Evolutionary conservation across 202 grass and related monocot species (phyloP).

Genomic region (Setaria viridis): DNA sequence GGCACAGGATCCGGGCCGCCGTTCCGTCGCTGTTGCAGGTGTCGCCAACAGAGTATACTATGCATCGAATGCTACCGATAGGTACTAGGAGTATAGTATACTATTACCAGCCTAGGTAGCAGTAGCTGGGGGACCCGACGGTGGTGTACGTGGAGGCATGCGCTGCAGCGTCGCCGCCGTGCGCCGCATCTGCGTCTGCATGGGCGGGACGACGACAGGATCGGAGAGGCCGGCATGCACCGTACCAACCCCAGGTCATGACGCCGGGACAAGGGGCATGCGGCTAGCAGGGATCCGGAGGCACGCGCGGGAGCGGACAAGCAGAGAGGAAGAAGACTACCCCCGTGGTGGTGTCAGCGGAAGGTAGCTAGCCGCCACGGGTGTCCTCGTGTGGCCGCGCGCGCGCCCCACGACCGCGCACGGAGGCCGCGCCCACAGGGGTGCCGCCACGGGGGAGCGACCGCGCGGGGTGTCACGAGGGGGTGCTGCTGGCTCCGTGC

Average conservation of each 20-base stretch:
- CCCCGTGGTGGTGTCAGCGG: too few species aligned
- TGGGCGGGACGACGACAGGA: too few species aligned
- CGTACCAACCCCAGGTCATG: too few species aligned
- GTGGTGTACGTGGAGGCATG: background rate
- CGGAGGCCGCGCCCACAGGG: background rate
- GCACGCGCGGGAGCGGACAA: too few species aligned
- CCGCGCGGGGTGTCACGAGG: slow-evolving; percentile 27
- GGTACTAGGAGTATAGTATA: background rate
- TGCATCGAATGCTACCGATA: background rate
- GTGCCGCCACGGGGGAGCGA: background rate
- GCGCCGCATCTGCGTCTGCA: background rate
- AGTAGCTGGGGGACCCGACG: background rate
- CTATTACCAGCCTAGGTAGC: background rate
- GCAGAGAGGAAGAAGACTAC: too few species aligned
- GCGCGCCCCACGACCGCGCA: background rate
- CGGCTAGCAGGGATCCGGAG: too few species aligned
- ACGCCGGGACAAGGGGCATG: too few species aligned
- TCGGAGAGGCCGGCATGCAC: too few species aligned
- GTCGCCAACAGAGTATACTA: background rate
- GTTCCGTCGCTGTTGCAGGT: background rate
- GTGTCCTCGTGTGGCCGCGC: too few species aligned
- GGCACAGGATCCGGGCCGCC: background rate
- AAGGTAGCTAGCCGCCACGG: too few species aligned
- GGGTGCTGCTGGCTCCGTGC: background rate
- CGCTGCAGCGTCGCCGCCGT: background rate